Evolutionary conservation across 768 basidiomycete species (phyloP).

Genomic region (Suillus placidus): DNA sequence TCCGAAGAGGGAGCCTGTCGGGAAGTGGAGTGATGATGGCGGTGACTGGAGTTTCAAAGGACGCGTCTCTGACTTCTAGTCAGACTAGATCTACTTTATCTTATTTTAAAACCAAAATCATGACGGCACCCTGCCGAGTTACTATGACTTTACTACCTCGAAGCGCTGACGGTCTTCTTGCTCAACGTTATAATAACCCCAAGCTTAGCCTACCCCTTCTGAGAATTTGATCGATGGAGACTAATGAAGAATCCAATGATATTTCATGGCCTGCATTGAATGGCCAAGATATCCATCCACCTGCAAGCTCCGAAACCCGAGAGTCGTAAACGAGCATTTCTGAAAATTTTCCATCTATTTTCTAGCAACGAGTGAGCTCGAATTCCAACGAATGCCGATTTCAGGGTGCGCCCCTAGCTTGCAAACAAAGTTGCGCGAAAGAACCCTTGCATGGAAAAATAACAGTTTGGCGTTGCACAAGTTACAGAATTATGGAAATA

Average conservation of each 20-base stretch:
- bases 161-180: neutral
- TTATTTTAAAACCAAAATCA: neutral
- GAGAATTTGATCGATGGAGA: neutral
- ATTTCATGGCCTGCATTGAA: neutral
- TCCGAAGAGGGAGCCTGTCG: slow-evolving; percentile 83
- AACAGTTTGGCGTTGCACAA: neutral
- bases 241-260: neutral
- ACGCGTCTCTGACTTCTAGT: slow-evolving; percentile 81
- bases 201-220: neutral
- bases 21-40: slow-evolving; percentile 53
- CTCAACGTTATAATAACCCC: neutral
- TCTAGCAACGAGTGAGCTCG: neutral
- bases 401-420: neutral
- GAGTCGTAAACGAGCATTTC: neutral
- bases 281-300: neutral
- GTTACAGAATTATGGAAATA: slow-evolving; percentile 16
- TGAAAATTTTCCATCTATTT: neutral
- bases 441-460: neutral
- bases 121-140: neutral
- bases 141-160: neutral
- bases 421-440: neutral
- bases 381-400: neutral
- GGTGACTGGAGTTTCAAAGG: slow-evolving; percentile 94
- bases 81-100: neutral
- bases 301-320: neutral